phyloP scores from a whole-genome alignment of 2,329 filamentous ascomycete genomes.

The Hymenoscyphus salicellus region DNA sequence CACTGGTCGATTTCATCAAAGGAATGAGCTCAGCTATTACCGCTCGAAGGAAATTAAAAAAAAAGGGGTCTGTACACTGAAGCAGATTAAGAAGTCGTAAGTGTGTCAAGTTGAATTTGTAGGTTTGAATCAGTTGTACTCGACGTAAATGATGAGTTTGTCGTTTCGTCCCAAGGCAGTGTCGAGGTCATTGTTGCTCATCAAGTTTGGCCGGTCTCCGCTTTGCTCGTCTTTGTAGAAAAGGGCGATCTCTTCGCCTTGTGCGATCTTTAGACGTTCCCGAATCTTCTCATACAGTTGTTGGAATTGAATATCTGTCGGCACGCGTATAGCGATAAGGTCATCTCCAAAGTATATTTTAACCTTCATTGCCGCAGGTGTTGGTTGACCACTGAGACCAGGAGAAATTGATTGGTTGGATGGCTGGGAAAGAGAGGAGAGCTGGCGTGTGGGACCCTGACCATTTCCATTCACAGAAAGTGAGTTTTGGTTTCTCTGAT shows the following conservation, averaged over 20 bases:
- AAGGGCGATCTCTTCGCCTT: conserved; percentile 68
- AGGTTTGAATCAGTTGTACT: conserved; percentile 36
- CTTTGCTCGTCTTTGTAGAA: conserved; percentile 76
- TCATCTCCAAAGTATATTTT: conserved; percentile 94
- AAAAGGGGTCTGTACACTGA: conserved; percentile 30
- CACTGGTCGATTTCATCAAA: conserved; percentile 15
- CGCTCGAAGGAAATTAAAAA: conserved; percentile 10
- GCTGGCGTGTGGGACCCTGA: conserved; percentile 27
- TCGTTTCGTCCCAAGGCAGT: conserved; percentile 78
- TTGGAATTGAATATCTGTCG: conserved; percentile 71
- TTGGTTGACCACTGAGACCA: conserved; percentile 40
- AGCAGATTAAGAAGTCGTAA: conserved; percentile 34
- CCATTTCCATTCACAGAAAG: conserved; percentile 23
- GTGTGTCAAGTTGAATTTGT: conserved; percentile 2
- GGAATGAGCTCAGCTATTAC: conserved; percentile 26
- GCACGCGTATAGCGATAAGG: conserved; percentile 85
- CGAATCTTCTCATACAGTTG: conserved; percentile 81
- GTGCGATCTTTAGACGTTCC: conserved; percentile 73
- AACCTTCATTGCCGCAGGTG: conserved; percentile 70
- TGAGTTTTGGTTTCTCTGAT: conserved; percentile 41
- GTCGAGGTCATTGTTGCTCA: conserved; percentile 78
- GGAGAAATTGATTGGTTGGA: conserved; percentile 56
- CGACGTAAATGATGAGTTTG: conserved; percentile 77
- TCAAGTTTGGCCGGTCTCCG: conserved; percentile 69
- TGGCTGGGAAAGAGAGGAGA: conserved; percentile 45